These are phyloP conservation scores for Eimeria sp. DNA, from an alignment of 169 alveolate species.

Conservation along the genomic window DNA sequence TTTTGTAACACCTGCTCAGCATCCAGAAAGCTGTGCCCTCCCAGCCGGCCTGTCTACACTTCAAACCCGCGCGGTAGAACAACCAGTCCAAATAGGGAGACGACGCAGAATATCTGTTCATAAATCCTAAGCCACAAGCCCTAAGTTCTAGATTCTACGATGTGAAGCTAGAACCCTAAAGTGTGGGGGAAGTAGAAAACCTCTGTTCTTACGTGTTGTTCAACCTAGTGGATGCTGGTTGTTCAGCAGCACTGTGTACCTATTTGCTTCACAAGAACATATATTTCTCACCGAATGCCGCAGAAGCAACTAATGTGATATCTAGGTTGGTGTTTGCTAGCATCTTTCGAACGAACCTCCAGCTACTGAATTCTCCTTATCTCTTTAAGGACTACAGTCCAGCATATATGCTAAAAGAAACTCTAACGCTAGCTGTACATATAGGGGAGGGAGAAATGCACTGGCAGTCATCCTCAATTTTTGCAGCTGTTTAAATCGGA, in stretches of 20 bases:
- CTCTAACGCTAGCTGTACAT: too few species aligned
- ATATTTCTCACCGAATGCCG: neutral
- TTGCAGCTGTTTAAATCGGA: too few species aligned
- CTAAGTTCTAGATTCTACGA: neutral
- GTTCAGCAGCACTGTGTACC: neutral
- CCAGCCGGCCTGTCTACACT: constrained; percentile 47
- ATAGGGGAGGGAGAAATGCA: too few species aligned
- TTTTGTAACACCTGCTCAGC: neutral
- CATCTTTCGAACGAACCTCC: neutral
- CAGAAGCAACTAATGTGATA: neutral
- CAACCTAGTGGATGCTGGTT: neutral
- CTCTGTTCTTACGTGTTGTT: neutral
- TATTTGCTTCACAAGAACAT: too few species aligned
- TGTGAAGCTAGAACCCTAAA: too few species aligned
- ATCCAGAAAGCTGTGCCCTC: constrained; percentile 4
- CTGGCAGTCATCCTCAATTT: too few species aligned
- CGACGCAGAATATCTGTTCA: neutral
- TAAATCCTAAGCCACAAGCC: neutral
- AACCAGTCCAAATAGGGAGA: constrained; percentile 32
- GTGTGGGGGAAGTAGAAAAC: neutral
- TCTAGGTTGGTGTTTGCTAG: neutral
- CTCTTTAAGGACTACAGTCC: neutral
- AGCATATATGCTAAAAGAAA: neutral
- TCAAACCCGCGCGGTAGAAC: constrained; percentile 44
- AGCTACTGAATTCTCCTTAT: neutral